Base-by-base conservation (phyloP, 495 filamentous ascomycete species). In the Xylaria sp. region DNA sequence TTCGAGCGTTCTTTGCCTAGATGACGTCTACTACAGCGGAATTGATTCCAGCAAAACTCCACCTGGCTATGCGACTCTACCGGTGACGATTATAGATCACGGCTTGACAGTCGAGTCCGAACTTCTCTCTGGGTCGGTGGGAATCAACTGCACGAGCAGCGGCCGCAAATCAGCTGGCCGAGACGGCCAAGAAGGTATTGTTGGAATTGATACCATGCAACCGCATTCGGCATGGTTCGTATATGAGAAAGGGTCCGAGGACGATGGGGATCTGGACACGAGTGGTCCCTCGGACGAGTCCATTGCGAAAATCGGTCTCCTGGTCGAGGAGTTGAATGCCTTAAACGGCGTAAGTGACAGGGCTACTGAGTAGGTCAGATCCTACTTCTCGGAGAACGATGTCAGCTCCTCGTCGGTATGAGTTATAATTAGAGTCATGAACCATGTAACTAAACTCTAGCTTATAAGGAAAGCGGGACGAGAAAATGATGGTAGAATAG, bases 151-250 rank as follows among this genome's bases (percentile, higher is more conserved):
- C 33, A n/a, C 57, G 31, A 59, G 31, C 31, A 59, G 57, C 19
- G 57, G 57, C 17, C 15, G 33, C 31, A 11, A 3, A 7, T 31
- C 26, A 19, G 14, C 52, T 31, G 26, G 52, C 26, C 52, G 7
- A 17, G 26, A 17, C 24, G 26, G 52, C 26, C 52, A 17, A 17
- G 26, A 17, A 31, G 52, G 52, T 14, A 7, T 31, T 14, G 14
- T 55, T 29, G 52, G 52, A 5, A 55, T 55, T 11, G 52, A 55
- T 31, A 55, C 52, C 26, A 55, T 55, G 52, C 52, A 55, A 26
- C 52, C 52, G 12, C 14, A 55, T 31, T 55, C 52, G 7, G 52
- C 52, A 17, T 55, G 52, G 52, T 55, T 55, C 26, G 9, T 55
- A 55, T 55, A 55, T 14, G 52, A 55, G 24, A 31, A 55, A 55